Evolutionary conservation across 2,329 filamentous ascomycete genomes (phyloP).

Genomic region (Myriosclerotinia scirpicola): DNA sequence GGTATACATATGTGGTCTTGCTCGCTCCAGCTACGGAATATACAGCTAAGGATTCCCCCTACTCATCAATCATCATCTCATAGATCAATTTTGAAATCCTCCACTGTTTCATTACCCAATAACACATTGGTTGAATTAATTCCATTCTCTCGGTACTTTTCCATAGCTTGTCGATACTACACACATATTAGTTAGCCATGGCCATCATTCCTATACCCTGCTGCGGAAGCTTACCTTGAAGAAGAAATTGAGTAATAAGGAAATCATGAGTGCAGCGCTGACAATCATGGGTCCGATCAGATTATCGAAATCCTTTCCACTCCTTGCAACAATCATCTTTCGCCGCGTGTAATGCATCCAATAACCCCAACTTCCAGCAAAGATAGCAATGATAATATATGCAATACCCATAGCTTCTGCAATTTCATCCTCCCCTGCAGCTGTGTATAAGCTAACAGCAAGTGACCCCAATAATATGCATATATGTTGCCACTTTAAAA

Average conservation of each 20-base stretch:
- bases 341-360: constrained; percentile 74
- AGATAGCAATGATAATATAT: constrained; percentile 79
- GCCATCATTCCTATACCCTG: background rate
- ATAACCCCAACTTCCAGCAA: constrained; percentile 86
- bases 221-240: constrained; percentile 65
- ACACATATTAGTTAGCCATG: constrained; percentile 23
- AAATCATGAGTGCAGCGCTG: constrained; percentile 73
- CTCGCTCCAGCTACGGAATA: background rate
- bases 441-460: constrained; percentile 83
- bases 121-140: constrained; percentile 14
- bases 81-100: constrained; percentile 25
- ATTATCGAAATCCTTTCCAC: constrained; percentile 91
- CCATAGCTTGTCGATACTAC: constrained; percentile 35
- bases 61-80: constrained; percentile 15
- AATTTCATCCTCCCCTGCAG: constrained; percentile 75
- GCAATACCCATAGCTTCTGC: constrained; percentile 77
- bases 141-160: constrained; percentile 14
- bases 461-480: constrained; percentile 81
- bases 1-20: constrained; percentile 4
- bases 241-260: constrained; percentile 81
- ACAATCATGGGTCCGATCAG: constrained; percentile 81
- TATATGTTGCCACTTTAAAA: constrained; percentile 98
- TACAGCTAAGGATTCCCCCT: constrained; percentile 9
- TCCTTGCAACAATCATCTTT: constrained; percentile 78
- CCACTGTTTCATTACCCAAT: background rate